Evolutionary conservation across 148 eudicot genomes (phyloP).

Genomic region (Limonium bicolor): DNA sequence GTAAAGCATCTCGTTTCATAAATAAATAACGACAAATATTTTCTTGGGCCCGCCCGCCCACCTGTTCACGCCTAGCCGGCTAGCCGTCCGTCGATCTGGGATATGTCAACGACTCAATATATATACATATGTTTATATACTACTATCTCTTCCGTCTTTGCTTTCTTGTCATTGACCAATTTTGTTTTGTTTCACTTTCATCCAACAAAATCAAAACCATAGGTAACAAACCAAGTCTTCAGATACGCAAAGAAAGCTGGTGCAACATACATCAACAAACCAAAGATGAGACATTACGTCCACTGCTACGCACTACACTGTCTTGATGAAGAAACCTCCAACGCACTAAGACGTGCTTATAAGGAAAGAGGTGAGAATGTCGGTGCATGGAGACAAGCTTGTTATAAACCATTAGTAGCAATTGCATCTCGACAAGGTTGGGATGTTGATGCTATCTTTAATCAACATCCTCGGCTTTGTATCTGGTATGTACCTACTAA

Average conservation of each 20-base stretch:
- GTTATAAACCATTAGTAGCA: constrained; percentile 72
- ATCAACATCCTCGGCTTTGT: constrained; percentile 65
- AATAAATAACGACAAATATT: no score
- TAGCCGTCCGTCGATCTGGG: no score
- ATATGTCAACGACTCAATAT: background rate
- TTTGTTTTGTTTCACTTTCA: no score
- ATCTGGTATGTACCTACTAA: constrained; percentile 96
- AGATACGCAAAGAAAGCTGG: constrained; percentile 87
- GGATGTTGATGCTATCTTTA: constrained; percentile 92
- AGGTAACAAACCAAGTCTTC: constrained; percentile 95
- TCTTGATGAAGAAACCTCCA: constrained; percentile 72
- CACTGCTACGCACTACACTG: constrained; percentile 94
- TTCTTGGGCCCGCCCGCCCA: no score
- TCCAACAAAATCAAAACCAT: no score
- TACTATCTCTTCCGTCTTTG: no score
- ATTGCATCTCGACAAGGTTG: constrained; percentile 73
- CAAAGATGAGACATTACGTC: constrained; percentile 94
- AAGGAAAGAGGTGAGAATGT: constrained; percentile 87
- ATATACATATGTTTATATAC: no score
- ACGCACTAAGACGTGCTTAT: constrained; percentile 51
- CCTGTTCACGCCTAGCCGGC: no score
- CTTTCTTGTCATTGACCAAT: no score
- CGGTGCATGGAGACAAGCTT: constrained; percentile 83
- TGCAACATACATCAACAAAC: constrained; percentile 96
- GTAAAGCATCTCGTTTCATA: no score